Percentiles rank a stretch among this genome's conserved stretches.
Conservation (phyloP, 2,329 filamentous ascomycete genomes). For the Chalaropsis ovoidea region DNA sequence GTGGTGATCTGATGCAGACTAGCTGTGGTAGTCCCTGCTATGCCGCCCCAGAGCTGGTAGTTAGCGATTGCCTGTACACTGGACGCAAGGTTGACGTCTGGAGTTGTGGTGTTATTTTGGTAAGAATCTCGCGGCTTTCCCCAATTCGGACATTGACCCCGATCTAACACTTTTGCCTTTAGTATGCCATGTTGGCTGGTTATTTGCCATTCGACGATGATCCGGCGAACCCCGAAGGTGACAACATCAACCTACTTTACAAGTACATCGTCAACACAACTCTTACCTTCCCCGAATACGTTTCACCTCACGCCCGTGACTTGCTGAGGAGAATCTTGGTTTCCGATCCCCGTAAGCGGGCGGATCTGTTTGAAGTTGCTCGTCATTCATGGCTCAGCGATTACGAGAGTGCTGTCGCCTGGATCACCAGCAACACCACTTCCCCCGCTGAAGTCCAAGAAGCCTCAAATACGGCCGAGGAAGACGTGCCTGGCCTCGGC, state of each 20-base stretch:
- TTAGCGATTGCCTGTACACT: conserved; percentile 94
- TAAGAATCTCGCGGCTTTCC: conserved; percentile 40
- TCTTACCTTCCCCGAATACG: conserved; percentile 95
- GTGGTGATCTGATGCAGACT: conserved; percentile 96
- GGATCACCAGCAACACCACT: conserved; percentile 93
- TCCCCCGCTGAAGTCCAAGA: conserved; percentile 76
- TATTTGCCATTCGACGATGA: conserved; percentile 98
- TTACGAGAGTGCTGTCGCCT: conserved; percentile 90
- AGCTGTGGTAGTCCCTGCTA: conserved; percentile 98
- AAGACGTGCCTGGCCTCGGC: conserved; percentile 51
- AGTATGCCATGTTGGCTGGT: conserved; percentile 98
- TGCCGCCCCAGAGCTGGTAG: conserved; percentile 89
- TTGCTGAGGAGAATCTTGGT: conserved; percentile 87
- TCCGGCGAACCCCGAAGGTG: conserved; percentile 92
- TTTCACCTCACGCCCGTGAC: conserved; percentile 91
- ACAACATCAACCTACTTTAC: conserved; percentile 98
- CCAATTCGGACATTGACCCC: no score
- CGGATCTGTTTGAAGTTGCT: conserved; percentile 93
- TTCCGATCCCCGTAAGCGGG: conserved; percentile 85
- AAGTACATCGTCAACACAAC: conserved; percentile 98
- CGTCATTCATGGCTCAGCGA: conserved; percentile 97
- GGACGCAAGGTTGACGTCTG: conserved; percentile 97
- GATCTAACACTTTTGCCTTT: conserved; percentile 6
- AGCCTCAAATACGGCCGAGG: conserved; percentile 54
- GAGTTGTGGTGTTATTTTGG: conserved; percentile 97